Percentiles rank a stretch among this genome's conserved stretches.
Evolutionary conservation across 2,329 filamentous ascomycete genomes (phyloP).

Genomic region (Fusarium sp.): DNA sequence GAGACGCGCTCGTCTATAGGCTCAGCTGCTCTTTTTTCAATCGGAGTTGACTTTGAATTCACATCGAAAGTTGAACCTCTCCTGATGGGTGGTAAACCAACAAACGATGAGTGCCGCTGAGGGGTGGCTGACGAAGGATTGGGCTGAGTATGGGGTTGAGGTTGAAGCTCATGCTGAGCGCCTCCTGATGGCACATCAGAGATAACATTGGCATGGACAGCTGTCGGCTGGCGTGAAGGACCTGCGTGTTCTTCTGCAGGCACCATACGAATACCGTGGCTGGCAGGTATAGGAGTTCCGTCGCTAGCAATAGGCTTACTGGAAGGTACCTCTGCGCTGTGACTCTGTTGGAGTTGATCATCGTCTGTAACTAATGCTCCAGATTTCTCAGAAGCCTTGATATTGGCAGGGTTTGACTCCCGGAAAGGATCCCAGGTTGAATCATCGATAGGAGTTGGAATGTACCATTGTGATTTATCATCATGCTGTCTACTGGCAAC

Average conservation of each 20-base stretch:
- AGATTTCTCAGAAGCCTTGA: slow-evolving; percentile 22
- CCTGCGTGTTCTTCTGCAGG: slow-evolving; percentile 25
- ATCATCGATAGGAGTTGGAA: slow-evolving; percentile 37
- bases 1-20: slow-evolving; percentile 51
- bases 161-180: slow-evolving; percentile 19
- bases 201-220: slow-evolving; percentile 5
- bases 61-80: slow-evolving; percentile 67
- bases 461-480: slow-evolving; percentile 37
- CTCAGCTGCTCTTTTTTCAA: slow-evolving; percentile 48
- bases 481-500: slow-evolving; percentile 30
- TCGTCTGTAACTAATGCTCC: slow-evolving; percentile 13
- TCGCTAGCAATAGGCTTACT: slow-evolving; percentile 23
- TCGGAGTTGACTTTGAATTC: slow-evolving; percentile 47
- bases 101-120: slow-evolving; percentile 62
- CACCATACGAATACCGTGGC: slow-evolving; percentile 39
- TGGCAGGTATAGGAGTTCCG: slow-evolving; percentile 24
- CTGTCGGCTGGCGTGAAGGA: slow-evolving; percentile 15
- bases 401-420: slow-evolving; percentile 25
- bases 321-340: slow-evolving; percentile 5
- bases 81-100: slow-evolving; percentile 68
- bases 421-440: slow-evolving; percentile 41
- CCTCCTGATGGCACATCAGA: neutral
- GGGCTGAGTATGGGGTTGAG: neutral
- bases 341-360: slow-evolving; percentile 4
- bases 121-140: slow-evolving; percentile 44